Evolutionary conservation across 2,329 filamentous ascomycete species (phyloP).

Genomic region (Peltaster fructicola): DNA sequence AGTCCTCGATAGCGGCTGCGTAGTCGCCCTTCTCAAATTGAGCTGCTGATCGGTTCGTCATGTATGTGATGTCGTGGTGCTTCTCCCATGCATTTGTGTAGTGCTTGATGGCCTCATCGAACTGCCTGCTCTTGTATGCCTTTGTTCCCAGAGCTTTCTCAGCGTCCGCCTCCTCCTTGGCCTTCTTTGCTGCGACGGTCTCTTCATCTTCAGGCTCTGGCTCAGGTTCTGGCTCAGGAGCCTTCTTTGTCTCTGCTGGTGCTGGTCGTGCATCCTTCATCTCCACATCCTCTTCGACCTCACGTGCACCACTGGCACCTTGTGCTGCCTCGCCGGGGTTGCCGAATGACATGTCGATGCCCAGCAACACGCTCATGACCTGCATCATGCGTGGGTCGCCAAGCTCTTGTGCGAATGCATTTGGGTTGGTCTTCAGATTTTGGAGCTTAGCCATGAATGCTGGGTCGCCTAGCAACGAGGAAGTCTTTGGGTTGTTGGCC

Average conservation of each 20-base stretch:
- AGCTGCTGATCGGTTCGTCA: conserved; percentile 89
- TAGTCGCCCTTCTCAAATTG: conserved; percentile 95
- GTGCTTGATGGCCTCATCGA: conserved; percentile 85
- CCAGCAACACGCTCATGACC: conserved; percentile 83
- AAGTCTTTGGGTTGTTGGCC: conserved; percentile 86
- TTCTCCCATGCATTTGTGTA: conserved; percentile 91
- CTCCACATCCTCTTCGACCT: conserved; percentile 52
- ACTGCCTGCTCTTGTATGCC: conserved; percentile 95
- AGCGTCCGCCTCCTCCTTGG: conserved; percentile 81
- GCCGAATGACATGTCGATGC: conserved; percentile 72
- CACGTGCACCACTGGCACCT: conserved; percentile 24
- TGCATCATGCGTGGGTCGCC: conserved; percentile 82
- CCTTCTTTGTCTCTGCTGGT: conserved; percentile 34
- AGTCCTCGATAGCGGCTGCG: conserved; percentile 68
- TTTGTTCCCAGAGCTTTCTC: conserved; percentile 90
- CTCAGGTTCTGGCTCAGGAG: conserved; percentile 47
- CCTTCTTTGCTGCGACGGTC: conserved; percentile 64
- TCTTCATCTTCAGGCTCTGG: conserved; percentile 64
- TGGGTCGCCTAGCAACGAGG: conserved; percentile 58
- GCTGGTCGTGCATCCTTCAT: conserved; percentile 54
- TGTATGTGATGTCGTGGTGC: conserved; percentile 90
- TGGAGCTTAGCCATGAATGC: conserved; percentile 84
- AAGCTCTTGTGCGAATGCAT: conserved; percentile 61
- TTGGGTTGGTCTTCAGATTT: conserved; percentile 63
- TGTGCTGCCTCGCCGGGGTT: conserved; percentile 29